Evolutionary conservation across 805 yeast genomes (phyloP), one percentile per base, ranked within the genome.

Genomic region (Zygosaccharomyces siamensis): DNA sequence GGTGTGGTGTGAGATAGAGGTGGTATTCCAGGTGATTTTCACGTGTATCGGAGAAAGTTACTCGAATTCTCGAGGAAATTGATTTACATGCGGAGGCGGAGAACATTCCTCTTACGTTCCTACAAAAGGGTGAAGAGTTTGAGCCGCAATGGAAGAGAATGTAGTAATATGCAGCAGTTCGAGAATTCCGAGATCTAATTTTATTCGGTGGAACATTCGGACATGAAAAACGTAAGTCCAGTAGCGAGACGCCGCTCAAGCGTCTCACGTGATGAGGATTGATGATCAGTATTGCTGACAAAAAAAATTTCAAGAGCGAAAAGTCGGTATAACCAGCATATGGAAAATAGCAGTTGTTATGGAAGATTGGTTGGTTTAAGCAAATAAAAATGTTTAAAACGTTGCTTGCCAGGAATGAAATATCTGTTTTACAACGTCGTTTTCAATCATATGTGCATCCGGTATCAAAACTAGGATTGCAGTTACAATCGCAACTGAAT

Each of bases 391-490:
- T 33, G 37, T 14, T 33, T 14, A 33, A 18, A 18, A 8, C 11
- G 8, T n/a, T 33, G 37, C 37, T 33, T 33, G 37, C 21, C 8
- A 33, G 37, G 12, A 18, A 10, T 8, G 37, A 33, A 18, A 33
- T 33, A 5, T 33, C 20, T 16, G 37, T 33, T 14, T 4, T 33
- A 33, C 37, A 33, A 18, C 36, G 44, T 24, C 32, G 36, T 12
- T 33, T 41, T 21, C 44, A 41, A 14, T 21, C 44, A 20, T 46
- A 37, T 39, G 50, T 53, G n/a, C 57, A 53, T 32, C 59, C 59
- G 1, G 53, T 55, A 10, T 43, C 59, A n/a, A 53, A 48, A 32
- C 36, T 55, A 42, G 56, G 54, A 8, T 39, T 37, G 14, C 53
- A 51, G 23, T 39, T 55, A 27, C 43, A 39, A 24, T 47, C 36